Evolutionary conservation across 73 alveolate genomes (phyloP).

Genomic region (Paramecium tetraurelia): DNA sequence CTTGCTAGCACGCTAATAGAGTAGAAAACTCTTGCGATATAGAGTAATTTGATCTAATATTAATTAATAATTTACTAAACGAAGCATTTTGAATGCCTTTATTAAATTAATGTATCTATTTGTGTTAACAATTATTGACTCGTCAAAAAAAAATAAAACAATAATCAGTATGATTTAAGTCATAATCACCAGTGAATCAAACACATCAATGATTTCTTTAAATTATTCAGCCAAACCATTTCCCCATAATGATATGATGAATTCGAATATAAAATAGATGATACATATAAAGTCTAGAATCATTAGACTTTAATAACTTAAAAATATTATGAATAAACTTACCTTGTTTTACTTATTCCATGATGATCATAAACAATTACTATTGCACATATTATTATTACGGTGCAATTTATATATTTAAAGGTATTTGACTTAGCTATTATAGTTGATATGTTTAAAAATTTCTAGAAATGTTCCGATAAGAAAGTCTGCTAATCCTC

Average conservation of each 20-base stretch:
- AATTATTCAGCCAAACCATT: neutral
- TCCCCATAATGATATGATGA: slow-evolving; percentile 3
- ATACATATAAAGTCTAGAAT: neutral
- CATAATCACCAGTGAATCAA: neutral
- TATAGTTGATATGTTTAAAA: neutral
- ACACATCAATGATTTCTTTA: slow-evolving; percentile 1
- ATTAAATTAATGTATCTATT: slow-evolving; percentile 27
- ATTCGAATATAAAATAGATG: neutral
- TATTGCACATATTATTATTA: neutral
- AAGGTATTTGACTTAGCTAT: neutral
- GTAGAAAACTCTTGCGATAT: slow-evolving; percentile 14
- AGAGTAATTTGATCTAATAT: neutral
- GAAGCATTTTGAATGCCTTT: slow-evolving; percentile 27
- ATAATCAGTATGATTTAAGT: neutral
- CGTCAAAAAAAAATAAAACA: neutral
- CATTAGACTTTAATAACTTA: neutral
- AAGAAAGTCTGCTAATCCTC: neutral
- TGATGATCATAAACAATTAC: neutral
- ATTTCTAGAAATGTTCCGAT: neutral
- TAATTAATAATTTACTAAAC: neutral
- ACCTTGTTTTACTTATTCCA: neutral
- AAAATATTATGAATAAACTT: neutral
- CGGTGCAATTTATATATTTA: neutral
- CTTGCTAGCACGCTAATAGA: slow-evolving; percentile 14
- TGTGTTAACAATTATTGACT: neutral